These are phyloP conservation scores for Aspergillus versicolor DNA, from an alignment of 2,329 filamentous ascomycete genomes.

Conservation along the genomic window DNA sequence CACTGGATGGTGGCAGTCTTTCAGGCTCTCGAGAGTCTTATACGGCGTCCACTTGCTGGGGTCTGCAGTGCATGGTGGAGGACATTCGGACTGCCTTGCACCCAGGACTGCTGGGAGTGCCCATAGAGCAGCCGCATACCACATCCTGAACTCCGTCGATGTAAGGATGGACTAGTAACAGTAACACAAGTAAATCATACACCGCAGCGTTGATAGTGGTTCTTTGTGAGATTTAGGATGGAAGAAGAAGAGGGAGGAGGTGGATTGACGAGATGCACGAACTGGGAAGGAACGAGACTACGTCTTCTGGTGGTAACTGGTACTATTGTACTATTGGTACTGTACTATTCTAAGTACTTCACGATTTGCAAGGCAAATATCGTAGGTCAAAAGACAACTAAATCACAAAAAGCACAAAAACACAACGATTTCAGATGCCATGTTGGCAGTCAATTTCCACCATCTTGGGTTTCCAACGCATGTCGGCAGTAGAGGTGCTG, in stretches of 20 bases:
- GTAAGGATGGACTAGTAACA: not conserved
- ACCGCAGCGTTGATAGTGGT: not conserved
- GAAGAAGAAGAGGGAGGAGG: not conserved
- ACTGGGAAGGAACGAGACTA: not conserved
- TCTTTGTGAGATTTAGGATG: not conserved
- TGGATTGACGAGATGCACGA: not conserved
- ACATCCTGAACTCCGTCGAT: not conserved
- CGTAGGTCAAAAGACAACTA: too few species aligned
- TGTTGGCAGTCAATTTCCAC: too few species aligned
- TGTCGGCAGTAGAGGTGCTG: too few species aligned
- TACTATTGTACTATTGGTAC: too few species aligned
- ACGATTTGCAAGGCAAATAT: too few species aligned
- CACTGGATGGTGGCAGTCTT: constrained; percentile 4
- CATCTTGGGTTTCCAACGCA: too few species aligned
- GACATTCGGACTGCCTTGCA: not conserved
- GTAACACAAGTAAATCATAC: not conserved
- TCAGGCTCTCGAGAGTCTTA: not conserved
- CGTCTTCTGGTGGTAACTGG: too few species aligned
- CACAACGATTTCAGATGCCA: too few species aligned
- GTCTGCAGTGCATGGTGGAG: not conserved
- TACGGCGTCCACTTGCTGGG: constrained; percentile 7
- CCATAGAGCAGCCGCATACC: not conserved
- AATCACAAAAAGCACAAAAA: too few species aligned
- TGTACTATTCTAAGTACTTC: too few species aligned
- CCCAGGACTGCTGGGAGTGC: not conserved